Conservation (phyloP, 2,329 filamentous ascomycete genomes). For the Cadophora sp. region DNA sequence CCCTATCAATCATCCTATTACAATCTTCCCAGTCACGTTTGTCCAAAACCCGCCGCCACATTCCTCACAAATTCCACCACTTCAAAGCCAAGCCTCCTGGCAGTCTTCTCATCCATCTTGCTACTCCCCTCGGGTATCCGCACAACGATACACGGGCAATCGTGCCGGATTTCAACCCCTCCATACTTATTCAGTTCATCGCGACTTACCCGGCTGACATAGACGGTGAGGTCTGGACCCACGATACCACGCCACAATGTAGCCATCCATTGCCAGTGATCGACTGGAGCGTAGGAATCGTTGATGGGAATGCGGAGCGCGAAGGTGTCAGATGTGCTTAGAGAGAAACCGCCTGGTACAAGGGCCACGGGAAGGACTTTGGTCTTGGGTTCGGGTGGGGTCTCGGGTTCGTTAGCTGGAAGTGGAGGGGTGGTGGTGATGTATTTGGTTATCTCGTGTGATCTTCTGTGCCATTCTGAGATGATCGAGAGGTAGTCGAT, state of each 20-base stretch:
- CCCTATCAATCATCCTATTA: not conserved
- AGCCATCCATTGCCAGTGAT: conserved; percentile 98
- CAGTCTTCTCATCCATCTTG: conserved; percentile 69
- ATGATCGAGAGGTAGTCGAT: conserved; percentile 71
- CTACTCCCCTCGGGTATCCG: conserved; percentile 48
- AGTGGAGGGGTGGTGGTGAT: conserved; percentile 49
- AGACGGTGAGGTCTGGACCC: conserved; percentile 80
- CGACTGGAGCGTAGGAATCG: conserved; percentile 80
- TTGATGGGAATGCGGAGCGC: conserved; percentile 75
- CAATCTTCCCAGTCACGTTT: conserved; percentile 7
- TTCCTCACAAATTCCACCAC: conserved; percentile 77
- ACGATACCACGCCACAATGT: conserved; percentile 89
- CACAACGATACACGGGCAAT: conserved; percentile 61
- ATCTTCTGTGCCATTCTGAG: conserved; percentile 77
- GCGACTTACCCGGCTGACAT: conserved; percentile 54
- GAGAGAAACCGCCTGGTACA: conserved; percentile 78
- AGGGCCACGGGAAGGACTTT: conserved; percentile 71
- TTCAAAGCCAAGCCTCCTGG: conserved; percentile 83
- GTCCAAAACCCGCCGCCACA: conserved; percentile 32
- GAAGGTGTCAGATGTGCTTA: conserved; percentile 78
- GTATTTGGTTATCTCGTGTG: conserved; percentile 70
- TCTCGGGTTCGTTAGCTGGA: conserved; percentile 33
- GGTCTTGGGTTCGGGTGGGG: conserved; percentile 57
- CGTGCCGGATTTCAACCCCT: conserved; percentile 62
- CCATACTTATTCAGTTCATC: conserved; percentile 50